A percentile compares a stretch with the other conserved stretches of the same genome.
phyloP scores from a whole-genome alignment of 2,329 filamentous ascomycete genomes.

The Trichoderma sp. region DNA sequence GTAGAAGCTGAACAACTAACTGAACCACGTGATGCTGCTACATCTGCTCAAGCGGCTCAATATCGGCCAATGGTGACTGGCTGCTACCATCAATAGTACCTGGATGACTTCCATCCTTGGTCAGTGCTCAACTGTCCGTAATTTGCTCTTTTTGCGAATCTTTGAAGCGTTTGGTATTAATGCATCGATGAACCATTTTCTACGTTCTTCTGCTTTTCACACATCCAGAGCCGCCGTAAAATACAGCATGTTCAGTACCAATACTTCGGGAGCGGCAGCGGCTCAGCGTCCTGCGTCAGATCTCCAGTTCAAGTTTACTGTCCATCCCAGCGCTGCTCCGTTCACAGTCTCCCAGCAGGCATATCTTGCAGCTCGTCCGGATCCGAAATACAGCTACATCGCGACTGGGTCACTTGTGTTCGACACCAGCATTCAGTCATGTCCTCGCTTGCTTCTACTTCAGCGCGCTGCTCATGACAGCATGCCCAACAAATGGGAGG shows the following conservation, averaged over 20 bases:
- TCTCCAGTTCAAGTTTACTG: background rate
- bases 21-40: background rate
- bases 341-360: background rate
- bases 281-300: background rate
- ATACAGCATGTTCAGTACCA: background rate
- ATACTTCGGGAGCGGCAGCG: background rate
- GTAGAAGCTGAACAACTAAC: background rate
- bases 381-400: background rate
- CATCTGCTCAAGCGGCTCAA: background rate
- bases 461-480: background rate
- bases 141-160: rapidly evolving
- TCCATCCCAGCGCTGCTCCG: background rate
- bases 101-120: background rate
- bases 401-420: background rate
- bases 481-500: background rate
- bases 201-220: background rate
- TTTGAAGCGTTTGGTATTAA: rapidly evolving
- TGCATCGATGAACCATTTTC: background rate
- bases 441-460: background rate
- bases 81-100: background rate
- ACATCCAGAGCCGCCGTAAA: background rate
- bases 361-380: background rate
- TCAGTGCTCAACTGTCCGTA: background rate
- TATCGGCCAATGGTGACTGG: background rate
- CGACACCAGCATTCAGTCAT: background rate